phyloP scores from a whole-genome alignment of 768 basidiomycete genomes.

The Tylopilus sp. region DNA sequence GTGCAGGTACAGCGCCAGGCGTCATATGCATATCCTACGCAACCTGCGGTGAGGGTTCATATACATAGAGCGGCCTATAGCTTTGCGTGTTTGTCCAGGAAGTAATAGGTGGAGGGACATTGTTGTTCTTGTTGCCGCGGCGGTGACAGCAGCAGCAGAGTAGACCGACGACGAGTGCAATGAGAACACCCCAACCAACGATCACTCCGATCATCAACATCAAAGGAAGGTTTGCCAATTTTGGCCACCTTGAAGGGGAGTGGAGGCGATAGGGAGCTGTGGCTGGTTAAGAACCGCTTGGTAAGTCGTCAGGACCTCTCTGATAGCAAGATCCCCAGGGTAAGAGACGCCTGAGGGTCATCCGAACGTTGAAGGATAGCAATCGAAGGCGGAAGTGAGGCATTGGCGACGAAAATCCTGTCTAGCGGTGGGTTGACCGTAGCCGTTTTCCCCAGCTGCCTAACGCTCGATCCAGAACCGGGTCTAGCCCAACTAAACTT shows the following conservation, averaged over 20 bases:
- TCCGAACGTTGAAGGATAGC: conserved; percentile 58
- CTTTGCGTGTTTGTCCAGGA: conserved; percentile 7
- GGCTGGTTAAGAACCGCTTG: too few relatives aligned
- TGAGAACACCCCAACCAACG: conserved; percentile 7
- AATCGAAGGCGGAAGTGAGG: conserved; percentile 55
- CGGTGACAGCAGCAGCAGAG: conserved; percentile 12
- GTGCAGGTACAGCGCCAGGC: conserved; percentile 4
- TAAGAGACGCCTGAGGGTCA: conserved; percentile 49
- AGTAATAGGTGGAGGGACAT: not conserved
- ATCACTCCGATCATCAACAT: conserved; percentile 38
- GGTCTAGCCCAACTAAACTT: conserved; percentile 59
- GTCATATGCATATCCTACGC: conserved; percentile 27
- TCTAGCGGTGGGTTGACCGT: conserved; percentile 56
- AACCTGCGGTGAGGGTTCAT: conserved; percentile 27
- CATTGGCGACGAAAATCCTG: conserved; percentile 60
- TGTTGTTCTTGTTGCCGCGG: conserved; percentile 9
- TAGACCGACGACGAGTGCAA: too few relatives aligned
- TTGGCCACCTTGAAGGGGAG: conserved; percentile 44
- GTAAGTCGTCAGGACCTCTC: too few relatives aligned
- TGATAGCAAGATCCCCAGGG: conserved; percentile 61
- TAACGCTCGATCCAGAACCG: too few relatives aligned
- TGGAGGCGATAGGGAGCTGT: too few relatives aligned
- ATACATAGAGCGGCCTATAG: conserved; percentile 24
- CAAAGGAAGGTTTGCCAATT: conserved; percentile 67
- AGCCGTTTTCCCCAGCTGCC: too few relatives aligned